Evolutionary conservation across 352 stramenopile genomes (phyloP).

Genomic region (Phytophthora colocasiae): DNA sequence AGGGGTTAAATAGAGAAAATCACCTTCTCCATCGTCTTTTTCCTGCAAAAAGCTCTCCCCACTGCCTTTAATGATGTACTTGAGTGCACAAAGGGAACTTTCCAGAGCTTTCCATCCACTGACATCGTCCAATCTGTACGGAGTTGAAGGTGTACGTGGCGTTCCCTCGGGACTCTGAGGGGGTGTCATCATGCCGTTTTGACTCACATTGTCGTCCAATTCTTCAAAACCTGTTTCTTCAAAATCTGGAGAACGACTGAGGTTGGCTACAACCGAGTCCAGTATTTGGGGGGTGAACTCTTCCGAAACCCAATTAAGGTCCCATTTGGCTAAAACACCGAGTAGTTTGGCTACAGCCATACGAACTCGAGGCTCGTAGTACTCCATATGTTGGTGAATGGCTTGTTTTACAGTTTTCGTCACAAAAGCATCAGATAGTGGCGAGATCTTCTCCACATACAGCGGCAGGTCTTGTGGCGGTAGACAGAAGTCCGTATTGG

Average conservation of each 20-base stretch:
- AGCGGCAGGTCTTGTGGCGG: conserved; percentile 17
- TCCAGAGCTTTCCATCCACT: conserved; percentile 97
- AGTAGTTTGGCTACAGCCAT: conserved; percentile 78
- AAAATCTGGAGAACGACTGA: conserved; percentile 82
- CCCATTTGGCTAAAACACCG: conserved; percentile 67
- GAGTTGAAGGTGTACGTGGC: conserved; percentile 76
- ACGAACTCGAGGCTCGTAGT: conserved; percentile 87
- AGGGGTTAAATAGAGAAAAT: conserved; percentile 70
- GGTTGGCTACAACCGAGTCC: conserved; percentile 77
- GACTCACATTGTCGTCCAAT: conserved; percentile 83
- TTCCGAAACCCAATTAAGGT: conserved; percentile 61
- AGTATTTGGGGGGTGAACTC: conserved; percentile 79
- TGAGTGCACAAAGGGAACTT: conserved; percentile 90
- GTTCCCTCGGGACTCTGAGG: conserved; percentile 66
- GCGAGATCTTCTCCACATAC: conserved; percentile 27
- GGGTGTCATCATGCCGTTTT: conserved; percentile 80
- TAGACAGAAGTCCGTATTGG: conserved; percentile 42
- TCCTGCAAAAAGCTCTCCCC: conserved; percentile 68
- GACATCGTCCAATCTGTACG: conserved; percentile 94
- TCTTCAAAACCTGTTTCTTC: conserved; percentile 81
- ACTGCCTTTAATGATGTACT: conserved; percentile 86
- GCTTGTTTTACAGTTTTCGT: conserved; percentile 48
- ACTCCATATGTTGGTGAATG: conserved; percentile 74
- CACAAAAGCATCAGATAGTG: conserved; percentile 55
- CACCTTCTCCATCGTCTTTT: conserved; percentile 4